These are phyloP conservation scores for Ceratocystiopsis sp. DNA, from an alignment of 2,329 filamentous ascomycete genomes.

Conservation along the genomic window DNA sequence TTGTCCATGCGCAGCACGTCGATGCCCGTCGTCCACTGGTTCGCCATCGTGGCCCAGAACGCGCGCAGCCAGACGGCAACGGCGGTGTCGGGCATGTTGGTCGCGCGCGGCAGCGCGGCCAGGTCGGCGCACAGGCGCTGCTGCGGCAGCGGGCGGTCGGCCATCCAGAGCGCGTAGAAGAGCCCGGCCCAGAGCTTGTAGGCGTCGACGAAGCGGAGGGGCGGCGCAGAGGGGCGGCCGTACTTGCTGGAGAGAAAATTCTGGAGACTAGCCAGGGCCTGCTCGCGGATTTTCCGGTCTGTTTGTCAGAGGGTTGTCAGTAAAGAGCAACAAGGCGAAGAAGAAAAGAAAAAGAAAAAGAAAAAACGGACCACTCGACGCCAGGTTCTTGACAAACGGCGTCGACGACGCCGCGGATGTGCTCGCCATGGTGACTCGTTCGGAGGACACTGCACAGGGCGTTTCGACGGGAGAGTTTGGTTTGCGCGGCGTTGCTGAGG, in stretches of 20 bases:
- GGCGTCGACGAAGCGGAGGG: slow-evolving; percentile 50
- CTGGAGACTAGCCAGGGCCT: slow-evolving; percentile 41
- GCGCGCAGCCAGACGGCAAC: slow-evolving; percentile 35
- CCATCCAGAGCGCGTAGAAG: slow-evolving; percentile 90
- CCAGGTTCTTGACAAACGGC: slow-evolving; percentile 69
- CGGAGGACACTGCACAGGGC: too few species aligned
- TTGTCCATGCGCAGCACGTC: slow-evolving; percentile 78
- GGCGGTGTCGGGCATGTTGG: slow-evolving; percentile 31
- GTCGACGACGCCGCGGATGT: slow-evolving; percentile 15
- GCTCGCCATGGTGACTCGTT: too few species aligned
- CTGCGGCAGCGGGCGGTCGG: slow-evolving; percentile 74
- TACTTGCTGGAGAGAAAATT: slow-evolving; percentile 52
- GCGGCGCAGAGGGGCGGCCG: slow-evolving; percentile 22
- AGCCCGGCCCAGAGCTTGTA: slow-evolving; percentile 90
- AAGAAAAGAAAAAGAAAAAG: too few species aligned
- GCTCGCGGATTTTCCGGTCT: neutral
- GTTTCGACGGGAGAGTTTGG: too few species aligned
- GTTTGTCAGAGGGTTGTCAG: neutral
- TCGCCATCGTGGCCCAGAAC: slow-evolving; percentile 55
- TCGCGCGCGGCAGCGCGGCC: slow-evolving; percentile 35
- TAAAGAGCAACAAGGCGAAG: too few species aligned
- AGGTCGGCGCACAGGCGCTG: slow-evolving; percentile 68
- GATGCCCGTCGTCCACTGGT: slow-evolving; percentile 50
- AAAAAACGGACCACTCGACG: slow-evolving; percentile 52
- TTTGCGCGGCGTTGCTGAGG: too few species aligned